Percentiles rank a stretch among this genome's conserved stretches.
Conservation (phyloP, 2,329 filamentous ascomycete species). For the Dactylellina sp. region DNA sequence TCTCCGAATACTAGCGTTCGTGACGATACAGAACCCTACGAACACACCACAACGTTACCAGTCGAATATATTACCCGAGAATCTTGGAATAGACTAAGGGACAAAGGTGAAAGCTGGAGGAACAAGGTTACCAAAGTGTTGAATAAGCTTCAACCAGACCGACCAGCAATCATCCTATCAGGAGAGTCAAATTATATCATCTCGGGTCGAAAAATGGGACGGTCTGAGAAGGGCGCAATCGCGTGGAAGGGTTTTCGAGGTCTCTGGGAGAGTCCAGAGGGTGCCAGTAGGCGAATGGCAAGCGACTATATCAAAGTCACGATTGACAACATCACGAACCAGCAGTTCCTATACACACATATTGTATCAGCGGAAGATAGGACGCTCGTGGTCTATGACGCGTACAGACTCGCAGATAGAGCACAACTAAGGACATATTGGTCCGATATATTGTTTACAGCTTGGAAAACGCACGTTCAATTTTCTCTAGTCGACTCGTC, state of each 20-base stretch:
- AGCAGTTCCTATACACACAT: constrained; percentile 2
- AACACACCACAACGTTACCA: not conserved
- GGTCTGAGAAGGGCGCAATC: not conserved
- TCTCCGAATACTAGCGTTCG: too few relatives aligned
- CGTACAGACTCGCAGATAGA: not conserved
- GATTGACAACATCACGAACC: not conserved
- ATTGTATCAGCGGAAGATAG: not conserved
- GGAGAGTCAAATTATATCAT: not conserved
- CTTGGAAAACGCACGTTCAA: not conserved
- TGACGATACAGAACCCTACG: too few relatives aligned
- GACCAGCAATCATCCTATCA: not conserved
- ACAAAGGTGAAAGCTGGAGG: not conserved
- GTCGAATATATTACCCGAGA: not conserved
- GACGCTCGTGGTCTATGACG: constrained; percentile 5
- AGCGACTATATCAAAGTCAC: constrained; percentile 6
- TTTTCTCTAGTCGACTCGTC: not conserved
- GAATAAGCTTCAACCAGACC: not conserved
- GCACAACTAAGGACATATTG: not conserved
- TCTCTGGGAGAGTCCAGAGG: not conserved
- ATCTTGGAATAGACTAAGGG: not conserved
- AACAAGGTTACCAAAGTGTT: not conserved
- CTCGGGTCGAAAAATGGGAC: not conserved
- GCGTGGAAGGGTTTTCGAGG: constrained; percentile 1
- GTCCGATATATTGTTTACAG: constrained; percentile 15
- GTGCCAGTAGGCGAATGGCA: not conserved